A percentile compares a stretch with the other conserved stretches of the same genome.
phyloP scores from a whole-genome alignment of 176 grass and related monocot species.

The Cocos nucifera region DNA sequence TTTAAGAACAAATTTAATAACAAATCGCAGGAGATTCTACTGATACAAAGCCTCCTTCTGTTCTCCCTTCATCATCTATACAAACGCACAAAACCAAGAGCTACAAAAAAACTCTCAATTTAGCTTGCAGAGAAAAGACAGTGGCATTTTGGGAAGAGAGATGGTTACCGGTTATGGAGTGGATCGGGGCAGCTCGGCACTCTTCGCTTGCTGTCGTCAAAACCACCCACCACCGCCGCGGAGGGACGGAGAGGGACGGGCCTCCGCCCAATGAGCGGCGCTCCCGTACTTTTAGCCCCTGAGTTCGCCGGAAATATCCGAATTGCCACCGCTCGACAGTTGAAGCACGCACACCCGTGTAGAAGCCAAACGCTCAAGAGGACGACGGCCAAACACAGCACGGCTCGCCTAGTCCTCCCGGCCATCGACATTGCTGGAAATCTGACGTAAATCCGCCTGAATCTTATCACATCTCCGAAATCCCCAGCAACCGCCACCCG shows the following conservation, averaged over 20 bases:
- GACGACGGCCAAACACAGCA: not conserved
- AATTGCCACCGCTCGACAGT: not conserved
- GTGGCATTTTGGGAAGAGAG: no score
- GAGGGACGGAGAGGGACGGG: not conserved
- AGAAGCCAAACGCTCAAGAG: not conserved
- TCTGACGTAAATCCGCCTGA: not conserved
- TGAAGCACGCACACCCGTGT: not conserved
- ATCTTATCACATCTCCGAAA: no score
- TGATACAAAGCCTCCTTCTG: not conserved
- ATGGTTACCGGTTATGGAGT: no score
- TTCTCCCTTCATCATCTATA: not conserved
- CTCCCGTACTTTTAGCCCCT: not conserved
- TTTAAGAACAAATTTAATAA: no score
- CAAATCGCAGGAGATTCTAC: not conserved
- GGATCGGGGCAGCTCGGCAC: no score
- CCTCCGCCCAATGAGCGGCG: not conserved
- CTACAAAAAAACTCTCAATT: no score
- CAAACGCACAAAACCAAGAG: not conserved
- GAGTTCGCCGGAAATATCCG: not conserved
- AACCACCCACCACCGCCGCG: no score
- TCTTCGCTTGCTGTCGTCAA: no score
- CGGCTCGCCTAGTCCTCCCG: not conserved
- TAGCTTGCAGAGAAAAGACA: no score
- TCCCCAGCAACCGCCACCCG: not conserved
- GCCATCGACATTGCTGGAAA: not conserved